Evolutionary conservation across 225 moss, liverwort and hornwort species (phyloP).

Genomic region (Bryoerythrophyllum caledonicum): DNA sequence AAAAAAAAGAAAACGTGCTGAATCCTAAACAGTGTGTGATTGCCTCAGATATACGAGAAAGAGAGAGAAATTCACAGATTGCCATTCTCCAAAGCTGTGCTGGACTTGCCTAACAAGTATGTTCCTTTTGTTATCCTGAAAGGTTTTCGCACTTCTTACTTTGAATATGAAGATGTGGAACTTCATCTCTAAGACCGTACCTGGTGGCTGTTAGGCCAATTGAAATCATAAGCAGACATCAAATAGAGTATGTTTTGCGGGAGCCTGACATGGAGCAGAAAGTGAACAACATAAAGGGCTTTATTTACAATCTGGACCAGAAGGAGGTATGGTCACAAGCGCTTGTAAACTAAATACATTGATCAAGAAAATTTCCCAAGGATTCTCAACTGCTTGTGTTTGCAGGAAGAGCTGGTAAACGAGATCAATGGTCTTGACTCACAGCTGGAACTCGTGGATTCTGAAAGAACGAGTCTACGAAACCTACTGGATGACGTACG

Average conservation of each 20-base stretch:
- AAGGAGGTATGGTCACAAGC: conserved; percentile 36
- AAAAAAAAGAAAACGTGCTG: too few relatives aligned
- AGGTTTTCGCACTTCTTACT: neutral
- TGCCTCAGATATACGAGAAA: conserved; percentile 46
- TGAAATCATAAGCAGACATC: conserved; percentile 40
- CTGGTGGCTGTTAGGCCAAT: conserved; percentile 34
- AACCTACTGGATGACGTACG: conserved; percentile 37
- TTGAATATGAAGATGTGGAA: conserved; percentile 14
- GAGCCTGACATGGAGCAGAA: conserved; percentile 43
- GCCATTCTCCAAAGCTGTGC: conserved; percentile 24
- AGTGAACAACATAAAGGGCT: conserved; percentile 34
- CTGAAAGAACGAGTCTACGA: conserved; percentile 35
- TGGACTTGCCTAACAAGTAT: conserved; percentile 26
- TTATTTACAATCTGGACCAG: conserved; percentile 41
- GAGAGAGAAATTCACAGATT: conserved; percentile 29
- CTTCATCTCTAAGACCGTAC: conserved; percentile 13
- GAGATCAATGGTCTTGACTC: conserved; percentile 43
- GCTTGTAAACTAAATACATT: neutral
- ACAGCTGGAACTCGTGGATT: conserved; percentile 44
- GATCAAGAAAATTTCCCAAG: conserved; percentile 1
- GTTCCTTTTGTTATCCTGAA: neutral
- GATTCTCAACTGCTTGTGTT: conserved; percentile 7
- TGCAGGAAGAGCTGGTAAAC: conserved; percentile 49
- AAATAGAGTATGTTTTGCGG: conserved; percentile 35
- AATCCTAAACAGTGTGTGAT: conserved; percentile 2